These are phyloP conservation scores for Leavenworthia alabamica DNA, from an alignment of 345 rosid genomes.

Conservation along the genomic window DNA sequence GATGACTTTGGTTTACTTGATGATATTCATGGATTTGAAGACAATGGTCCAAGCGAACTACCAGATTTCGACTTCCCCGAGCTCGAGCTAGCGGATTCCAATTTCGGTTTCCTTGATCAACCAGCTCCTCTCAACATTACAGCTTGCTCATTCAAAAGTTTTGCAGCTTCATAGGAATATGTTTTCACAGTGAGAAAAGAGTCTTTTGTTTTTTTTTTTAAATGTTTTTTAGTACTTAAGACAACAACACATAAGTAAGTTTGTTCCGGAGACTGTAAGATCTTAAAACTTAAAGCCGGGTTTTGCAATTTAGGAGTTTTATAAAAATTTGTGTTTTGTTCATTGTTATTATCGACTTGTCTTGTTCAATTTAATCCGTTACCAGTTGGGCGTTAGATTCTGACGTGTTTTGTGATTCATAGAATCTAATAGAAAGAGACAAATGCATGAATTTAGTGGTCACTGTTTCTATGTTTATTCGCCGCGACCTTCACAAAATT, in stretches of 20 bases:
- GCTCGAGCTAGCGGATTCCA: constrained; percentile 52
- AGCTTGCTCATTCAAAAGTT: constrained; percentile 62
- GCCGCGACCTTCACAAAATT: no score
- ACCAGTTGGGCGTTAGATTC: constrained; percentile 10
- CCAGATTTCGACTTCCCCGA: constrained; percentile 65
- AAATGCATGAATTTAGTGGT: constrained; percentile 15
- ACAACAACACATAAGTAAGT: constrained; percentile 18
- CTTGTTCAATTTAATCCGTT: background rate
- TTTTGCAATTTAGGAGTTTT: constrained; percentile 17
- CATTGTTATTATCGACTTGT: constrained; percentile 11
- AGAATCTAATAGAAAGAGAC: constrained; percentile 22
- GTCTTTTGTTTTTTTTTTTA: background rate
- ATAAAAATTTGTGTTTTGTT: no score
- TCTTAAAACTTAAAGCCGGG: constrained; percentile 26
- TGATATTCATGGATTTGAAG: constrained; percentile 45
- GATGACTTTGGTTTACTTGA: constrained; percentile 55
- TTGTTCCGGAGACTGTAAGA: constrained; percentile 26
- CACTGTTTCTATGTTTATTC: constrained; percentile 24
- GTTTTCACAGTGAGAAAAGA: constrained; percentile 9
- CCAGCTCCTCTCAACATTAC: constrained; percentile 36
- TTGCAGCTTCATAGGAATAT: constrained; percentile 56
- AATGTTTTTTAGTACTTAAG: background rate
- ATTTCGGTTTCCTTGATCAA: constrained; percentile 32
- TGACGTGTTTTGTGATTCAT: constrained; percentile 17
- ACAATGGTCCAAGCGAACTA: constrained; percentile 42